Base-by-base conservation (phyloP, 345 rosid species). In the Rhizophora mangle region DNA sequence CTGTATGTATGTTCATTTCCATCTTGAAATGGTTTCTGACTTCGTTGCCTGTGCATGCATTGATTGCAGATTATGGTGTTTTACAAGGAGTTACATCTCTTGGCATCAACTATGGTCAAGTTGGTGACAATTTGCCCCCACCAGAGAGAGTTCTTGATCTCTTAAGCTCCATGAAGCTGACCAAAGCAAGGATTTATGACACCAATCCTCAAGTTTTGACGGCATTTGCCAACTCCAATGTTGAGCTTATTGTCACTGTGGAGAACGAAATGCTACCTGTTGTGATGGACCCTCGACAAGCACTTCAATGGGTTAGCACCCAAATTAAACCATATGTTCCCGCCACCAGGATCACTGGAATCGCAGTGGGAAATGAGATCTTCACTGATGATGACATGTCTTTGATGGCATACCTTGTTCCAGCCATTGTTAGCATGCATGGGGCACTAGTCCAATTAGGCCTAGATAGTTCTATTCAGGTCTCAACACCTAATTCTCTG, bases 21-120 rank as follows among this genome's bases (percentile, higher is more conserved):
- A 18, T 39, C 9, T 62, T 59, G 27, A 27, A 27, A 8, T 60
- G 31, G 58, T 34, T 7, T n/a, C 10, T 16, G 47, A 20, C 37
- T 55, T 53, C 31, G 52, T 31, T 63, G 4, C 0, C n/a, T 43
- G 15, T 31, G 4, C 18, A 24, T 36, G 2, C n/a, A 4, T 55
- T 3, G 24, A 63, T 56, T 58, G 32, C 84, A 86, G 91, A 76
- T 10, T 46, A 64, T 78, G 86, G 84, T 55, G 34, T 78, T 78
- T 54, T 80, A 57, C 78, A 21, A 63, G 86, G 83, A 75, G 95
- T 87, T 5, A 60, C 65, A 10, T 84, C 89, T 32, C 77, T 91
- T 37, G 97, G 96, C 62, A 87, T 91, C 78, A 91, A 89, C 65
- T 91, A 91, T 26, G 97, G 97, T n/a, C 97, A 91, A 82, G 81